Evolutionary conservation across 345 rosid species (phyloP).

Genomic region (Salix viminalis): DNA sequence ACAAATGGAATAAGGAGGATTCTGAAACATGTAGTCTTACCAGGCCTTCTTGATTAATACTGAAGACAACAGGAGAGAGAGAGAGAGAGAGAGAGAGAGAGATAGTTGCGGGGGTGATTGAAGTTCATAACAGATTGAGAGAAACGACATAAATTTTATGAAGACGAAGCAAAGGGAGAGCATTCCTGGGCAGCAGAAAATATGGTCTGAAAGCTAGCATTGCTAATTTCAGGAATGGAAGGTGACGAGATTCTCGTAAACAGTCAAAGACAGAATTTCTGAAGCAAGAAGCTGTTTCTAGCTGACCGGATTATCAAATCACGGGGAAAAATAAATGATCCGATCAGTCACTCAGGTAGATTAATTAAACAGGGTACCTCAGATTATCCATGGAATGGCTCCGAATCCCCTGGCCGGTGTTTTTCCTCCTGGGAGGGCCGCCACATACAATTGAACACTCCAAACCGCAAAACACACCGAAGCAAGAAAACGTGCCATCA

Average conservation of each 20-base stretch:
- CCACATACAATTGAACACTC: slow-evolving; percentile 73
- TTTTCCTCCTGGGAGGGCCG: slow-evolving; percentile 16
- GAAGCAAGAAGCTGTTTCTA: not conserved
- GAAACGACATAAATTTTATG: too few species aligned
- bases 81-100: too few species aligned
- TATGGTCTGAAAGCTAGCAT: not conserved
- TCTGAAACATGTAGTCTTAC: not conserved
- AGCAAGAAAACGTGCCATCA: slow-evolving; percentile 63
- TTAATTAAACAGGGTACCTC: slow-evolving; percentile 8
- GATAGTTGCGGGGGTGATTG: too few species aligned
- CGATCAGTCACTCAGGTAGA: not conserved
- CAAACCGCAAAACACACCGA: slow-evolving; percentile 60
- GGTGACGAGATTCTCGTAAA: not conserved
- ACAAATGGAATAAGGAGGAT: not conserved
- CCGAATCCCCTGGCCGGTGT: slow-evolving; percentile 16
- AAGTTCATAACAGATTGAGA: too few species aligned
- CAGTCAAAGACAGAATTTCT: not conserved
- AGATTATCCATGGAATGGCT: slow-evolving; percentile 25
- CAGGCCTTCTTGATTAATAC: not conserved
- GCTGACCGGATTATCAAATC: not conserved
- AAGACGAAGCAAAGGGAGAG: not conserved
- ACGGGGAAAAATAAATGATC: not conserved
- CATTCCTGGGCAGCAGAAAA: not conserved
- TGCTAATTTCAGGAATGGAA: not conserved
- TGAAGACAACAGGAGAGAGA: not conserved